Evolutionary conservation across 2,329 filamentous ascomycete species (phyloP).

Genomic region (Clonostachys sp.): DNA sequence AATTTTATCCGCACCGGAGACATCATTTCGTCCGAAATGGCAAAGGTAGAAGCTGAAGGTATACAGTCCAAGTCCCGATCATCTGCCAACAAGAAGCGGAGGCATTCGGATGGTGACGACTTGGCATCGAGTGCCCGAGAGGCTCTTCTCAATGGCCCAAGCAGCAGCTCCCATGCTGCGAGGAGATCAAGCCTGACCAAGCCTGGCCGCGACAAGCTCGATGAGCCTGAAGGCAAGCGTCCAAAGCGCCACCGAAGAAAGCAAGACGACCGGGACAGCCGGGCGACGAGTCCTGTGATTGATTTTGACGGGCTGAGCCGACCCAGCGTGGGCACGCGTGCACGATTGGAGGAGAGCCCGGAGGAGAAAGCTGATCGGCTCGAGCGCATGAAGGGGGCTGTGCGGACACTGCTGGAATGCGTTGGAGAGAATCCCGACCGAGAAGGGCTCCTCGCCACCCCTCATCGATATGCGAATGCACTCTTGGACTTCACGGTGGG

Average conservation of each 20-base stretch:
- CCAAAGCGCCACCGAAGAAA: not conserved
- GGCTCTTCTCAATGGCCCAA: too few relatives aligned
- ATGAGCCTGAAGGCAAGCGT: conserved; percentile 39
- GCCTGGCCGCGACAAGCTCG: conserved; percentile 55
- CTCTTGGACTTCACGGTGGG: conserved; percentile 95
- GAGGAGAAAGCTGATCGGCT: conserved; percentile 41
- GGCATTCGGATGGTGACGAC: too few relatives aligned
- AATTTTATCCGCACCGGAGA: too few relatives aligned
- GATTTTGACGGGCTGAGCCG: conserved; percentile 59
- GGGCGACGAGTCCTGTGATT: conserved; percentile 45
- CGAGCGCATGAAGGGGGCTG: conserved; percentile 56
- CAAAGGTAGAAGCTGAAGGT: too few relatives aligned
- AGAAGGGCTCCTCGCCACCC: conserved; percentile 62
- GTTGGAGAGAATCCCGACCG: conserved; percentile 64
- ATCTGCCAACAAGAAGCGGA: too few relatives aligned
- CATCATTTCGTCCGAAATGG: too few relatives aligned
- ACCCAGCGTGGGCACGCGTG: conserved; percentile 59
- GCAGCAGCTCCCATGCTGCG: not conserved
- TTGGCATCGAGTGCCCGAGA: too few relatives aligned
- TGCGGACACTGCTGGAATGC: conserved; percentile 64
- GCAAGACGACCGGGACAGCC: not conserved
- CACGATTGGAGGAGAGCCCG: conserved; percentile 50
- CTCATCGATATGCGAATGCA: conserved; percentile 88
- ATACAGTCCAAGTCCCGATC: too few relatives aligned
- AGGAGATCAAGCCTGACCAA: conserved; percentile 44